Base-by-base conservation (phyloP, 768 basidiomycete genomes). In the Cystobasidium tubakii region DNA sequence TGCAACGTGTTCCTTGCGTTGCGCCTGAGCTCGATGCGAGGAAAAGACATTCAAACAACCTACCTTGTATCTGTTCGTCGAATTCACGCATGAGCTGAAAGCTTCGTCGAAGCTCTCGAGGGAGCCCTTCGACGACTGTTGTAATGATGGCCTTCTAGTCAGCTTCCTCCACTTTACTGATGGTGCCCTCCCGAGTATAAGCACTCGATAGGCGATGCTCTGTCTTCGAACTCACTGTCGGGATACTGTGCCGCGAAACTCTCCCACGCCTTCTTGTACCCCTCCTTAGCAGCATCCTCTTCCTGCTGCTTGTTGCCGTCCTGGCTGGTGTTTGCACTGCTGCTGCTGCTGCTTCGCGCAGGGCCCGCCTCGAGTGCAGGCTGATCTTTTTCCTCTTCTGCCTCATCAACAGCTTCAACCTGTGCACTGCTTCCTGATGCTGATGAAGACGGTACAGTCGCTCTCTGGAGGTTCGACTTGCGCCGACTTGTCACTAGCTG, bases 61-160 rank as follows among this genome's bases (percentile, higher is more conserved):
- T 63, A 89, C 90, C 82, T 50, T 84, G 81, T 42, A 85, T 83
- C 79, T 89, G 87, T 70, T 86, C 83, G 76, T 92, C 91, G 42
- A 91, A 82, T 79, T 92, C 90, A 7, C 84, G 83, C 81, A 91
- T 85, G 34, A 92, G 82, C 34, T 85, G 84, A 78, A 87, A 87
- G 66, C 88, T 87, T 54, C 91, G 84, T 73, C 88, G 87, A 25
- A 92, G 80, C 31, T 88, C 87, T 67, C 90, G 81, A 0, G 91
- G 91, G 9, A 92, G 81, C 79, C 91, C 89, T 74, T 90, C 89
- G 65, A 91, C 84, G 62, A 88, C 90, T 92, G 60, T n/a, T 4
- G 60, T 15, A 25, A 15, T 0, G 57, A 19, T 31, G 6, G 31
- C 25, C n/a, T 33, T 13, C 12, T 53, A n/a, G 64, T 62, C 34